Percentiles rank a stretch among this genome's conserved stretches.
These are phyloP conservation scores for Dendrobium huoshanense DNA, from an alignment of 106 monocot species.

Conservation along the genomic window DNA sequence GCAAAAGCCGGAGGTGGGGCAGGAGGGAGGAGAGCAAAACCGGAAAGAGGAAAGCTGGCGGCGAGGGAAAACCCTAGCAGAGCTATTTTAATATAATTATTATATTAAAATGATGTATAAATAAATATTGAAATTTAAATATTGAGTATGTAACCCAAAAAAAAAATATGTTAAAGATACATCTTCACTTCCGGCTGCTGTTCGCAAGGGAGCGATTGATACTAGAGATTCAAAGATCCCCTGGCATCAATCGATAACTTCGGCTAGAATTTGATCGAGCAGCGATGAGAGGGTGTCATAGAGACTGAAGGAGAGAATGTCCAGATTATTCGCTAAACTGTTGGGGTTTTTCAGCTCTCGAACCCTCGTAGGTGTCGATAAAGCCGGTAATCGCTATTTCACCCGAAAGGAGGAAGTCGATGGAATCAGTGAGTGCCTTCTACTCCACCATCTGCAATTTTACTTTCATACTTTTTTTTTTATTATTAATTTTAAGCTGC, in stretches of 20 bases:
- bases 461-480: not conserved
- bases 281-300: not conserved
- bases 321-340: conserved; percentile 55
- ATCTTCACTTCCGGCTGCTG: too few relatives aligned
- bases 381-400: conserved; percentile 85
- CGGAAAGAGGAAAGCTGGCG: too few relatives aligned
- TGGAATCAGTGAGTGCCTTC: conserved; percentile 43
- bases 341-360: conserved; percentile 47
- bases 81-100: too few relatives aligned
- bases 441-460: not conserved
- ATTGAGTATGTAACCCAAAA: too few relatives aligned
- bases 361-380: conserved; percentile 63
- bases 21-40: too few relatives aligned
- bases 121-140: too few relatives aligned
- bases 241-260: not conserved
- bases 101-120: too few relatives aligned
- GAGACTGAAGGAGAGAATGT: conserved; percentile 29
- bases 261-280: not conserved
- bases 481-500: not conserved
- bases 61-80: too few relatives aligned
- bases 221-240: too few relatives aligned
- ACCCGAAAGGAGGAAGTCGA: conserved; percentile 59
- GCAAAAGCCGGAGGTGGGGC: too few relatives aligned
- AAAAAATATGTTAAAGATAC: too few relatives aligned
- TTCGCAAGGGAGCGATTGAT: too few relatives aligned